These are phyloP conservation scores for Circinella umbellata DNA, from an alignment of 371 early-diverging fungal species.

Conservation along the genomic window DNA sequence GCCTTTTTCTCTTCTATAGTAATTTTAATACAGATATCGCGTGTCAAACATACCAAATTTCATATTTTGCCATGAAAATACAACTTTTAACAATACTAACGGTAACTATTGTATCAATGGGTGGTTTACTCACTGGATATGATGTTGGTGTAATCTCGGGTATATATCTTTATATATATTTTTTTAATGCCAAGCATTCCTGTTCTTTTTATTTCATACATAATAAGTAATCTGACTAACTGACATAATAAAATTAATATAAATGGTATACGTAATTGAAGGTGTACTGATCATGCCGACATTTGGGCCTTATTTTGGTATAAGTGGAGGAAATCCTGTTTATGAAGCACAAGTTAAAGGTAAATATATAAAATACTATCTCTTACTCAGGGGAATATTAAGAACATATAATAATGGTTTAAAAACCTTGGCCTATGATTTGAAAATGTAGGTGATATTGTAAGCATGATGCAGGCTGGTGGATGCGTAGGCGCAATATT, in stretches of 20 bases:
- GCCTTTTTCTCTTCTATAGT: too few relatives aligned
- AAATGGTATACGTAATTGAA: background rate
- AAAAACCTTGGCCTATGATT: too few relatives aligned
- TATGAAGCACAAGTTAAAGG: constrained; percentile 32
- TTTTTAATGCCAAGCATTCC: constrained; percentile 15
- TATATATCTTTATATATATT: background rate
- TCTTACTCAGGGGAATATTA: too few relatives aligned
- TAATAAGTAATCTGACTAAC: background rate
- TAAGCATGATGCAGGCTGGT: constrained; percentile 47
- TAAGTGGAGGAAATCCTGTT: constrained; percentile 30
- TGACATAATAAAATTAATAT: constrained; percentile 7
- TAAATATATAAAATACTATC: too few relatives aligned
- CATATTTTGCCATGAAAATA: constrained; percentile 20
- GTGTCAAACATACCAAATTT: too few relatives aligned
- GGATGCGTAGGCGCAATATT: constrained; percentile 48
- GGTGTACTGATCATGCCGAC: constrained; percentile 53
- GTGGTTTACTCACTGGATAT: constrained; percentile 55
- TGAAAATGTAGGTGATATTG: constrained; percentile 34
- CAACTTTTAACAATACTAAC: constrained; percentile 39
- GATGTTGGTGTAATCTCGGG: constrained; percentile 40
- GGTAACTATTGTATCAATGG: constrained; percentile 43
- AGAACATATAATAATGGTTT: too few relatives aligned
- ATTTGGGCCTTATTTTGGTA: constrained; percentile 40
- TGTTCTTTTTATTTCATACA: background rate
- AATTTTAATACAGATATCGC: too few relatives aligned